phyloP scores from a whole-genome alignment of 73 alveolate species.

The Uronychia setigera region DNA sequence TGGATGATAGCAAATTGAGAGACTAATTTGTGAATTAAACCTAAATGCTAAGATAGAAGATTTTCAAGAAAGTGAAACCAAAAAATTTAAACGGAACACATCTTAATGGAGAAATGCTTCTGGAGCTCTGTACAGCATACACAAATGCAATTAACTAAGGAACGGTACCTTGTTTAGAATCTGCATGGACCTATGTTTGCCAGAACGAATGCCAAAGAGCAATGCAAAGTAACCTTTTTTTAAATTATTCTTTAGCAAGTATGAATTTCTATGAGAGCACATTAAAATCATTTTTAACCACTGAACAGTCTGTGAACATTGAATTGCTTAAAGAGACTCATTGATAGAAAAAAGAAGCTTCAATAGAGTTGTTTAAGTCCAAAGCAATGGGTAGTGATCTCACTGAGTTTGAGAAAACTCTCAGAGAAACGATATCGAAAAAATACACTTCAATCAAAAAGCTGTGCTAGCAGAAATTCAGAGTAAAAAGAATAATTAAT shows the following conservation, averaged over 20 bases:
- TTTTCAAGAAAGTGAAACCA: slow-evolving; percentile 89
- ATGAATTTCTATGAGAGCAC: neutral
- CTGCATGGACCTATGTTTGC: slow-evolving; percentile 97
- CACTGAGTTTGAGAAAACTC: slow-evolving; percentile 13
- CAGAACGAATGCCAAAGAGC: slow-evolving; percentile 90
- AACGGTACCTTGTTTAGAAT: slow-evolving; percentile 93
- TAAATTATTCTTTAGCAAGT: neutral
- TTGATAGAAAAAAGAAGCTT: slow-evolving; percentile 14
- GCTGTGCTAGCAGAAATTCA: neutral
- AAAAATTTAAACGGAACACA: slow-evolving; percentile 89
- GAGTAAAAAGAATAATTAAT: neutral
- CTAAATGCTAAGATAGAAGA: slow-evolving; percentile 79
- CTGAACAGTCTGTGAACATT: neutral
- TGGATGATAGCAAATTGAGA: slow-evolving; percentile 84
- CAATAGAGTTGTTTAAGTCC: slow-evolving; percentile 14
- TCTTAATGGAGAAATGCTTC: slow-evolving; percentile 92
- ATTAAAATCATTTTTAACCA: neutral
- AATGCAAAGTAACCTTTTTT: slow-evolving; percentile 8
- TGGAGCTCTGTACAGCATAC: slow-evolving; percentile 89
- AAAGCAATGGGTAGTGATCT: slow-evolving; percentile 42
- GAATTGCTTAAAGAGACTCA: slow-evolving; percentile 31
- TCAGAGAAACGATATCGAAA: slow-evolving; percentile 43
- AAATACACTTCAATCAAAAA: slow-evolving; percentile 30
- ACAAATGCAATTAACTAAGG: slow-evolving; percentile 95
- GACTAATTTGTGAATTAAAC: slow-evolving; percentile 87